Evolutionary conservation across 2,329 filamentous ascomycete genomes (phyloP).

Genomic region (Fusarium sp.): DNA sequence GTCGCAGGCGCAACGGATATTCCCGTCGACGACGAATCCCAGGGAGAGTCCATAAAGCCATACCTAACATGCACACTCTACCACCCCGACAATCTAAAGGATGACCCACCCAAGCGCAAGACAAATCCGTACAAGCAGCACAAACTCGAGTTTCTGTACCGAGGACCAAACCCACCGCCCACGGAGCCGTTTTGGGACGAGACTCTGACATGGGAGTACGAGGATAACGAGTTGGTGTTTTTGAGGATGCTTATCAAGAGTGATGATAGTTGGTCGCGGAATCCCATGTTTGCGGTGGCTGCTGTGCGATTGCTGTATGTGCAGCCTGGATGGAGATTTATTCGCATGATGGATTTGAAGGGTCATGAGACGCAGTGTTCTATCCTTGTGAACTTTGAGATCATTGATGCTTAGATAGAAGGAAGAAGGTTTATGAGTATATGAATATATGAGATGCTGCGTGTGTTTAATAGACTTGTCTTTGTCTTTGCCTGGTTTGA

Average conservation of each 20-base stretch:
- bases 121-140: slow-evolving; percentile 71
- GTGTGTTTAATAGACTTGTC: background rate
- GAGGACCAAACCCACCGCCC: slow-evolving; percentile 66
- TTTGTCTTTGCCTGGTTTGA: background rate
- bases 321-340: slow-evolving; percentile 69
- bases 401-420: slow-evolving; percentile 54
- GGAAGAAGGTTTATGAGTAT: background rate
- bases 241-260: slow-evolving; percentile 74
- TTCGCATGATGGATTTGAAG: slow-evolving; percentile 73
- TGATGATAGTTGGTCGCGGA: slow-evolving; percentile 70
- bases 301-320: slow-evolving; percentile 70
- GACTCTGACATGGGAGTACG: slow-evolving; percentile 73
- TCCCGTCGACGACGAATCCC: slow-evolving; percentile 63
- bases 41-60: slow-evolving; percentile 67
- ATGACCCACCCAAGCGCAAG: slow-evolving; percentile 69
- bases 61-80: slow-evolving; percentile 75
- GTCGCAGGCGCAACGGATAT: slow-evolving; percentile 72
- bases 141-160: slow-evolving; percentile 65
- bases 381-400: slow-evolving; percentile 70
- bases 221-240: slow-evolving; percentile 74
- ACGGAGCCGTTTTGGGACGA: slow-evolving; percentile 76
- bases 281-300: slow-evolving; percentile 71
- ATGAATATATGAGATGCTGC: slow-evolving; percentile 5
- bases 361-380: slow-evolving; percentile 73
- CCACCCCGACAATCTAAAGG: slow-evolving; percentile 64